These are phyloP conservation scores for Pyrus bretschneideri DNA, from an alignment of 306 rosid species.

Conservation along the genomic window DNA sequence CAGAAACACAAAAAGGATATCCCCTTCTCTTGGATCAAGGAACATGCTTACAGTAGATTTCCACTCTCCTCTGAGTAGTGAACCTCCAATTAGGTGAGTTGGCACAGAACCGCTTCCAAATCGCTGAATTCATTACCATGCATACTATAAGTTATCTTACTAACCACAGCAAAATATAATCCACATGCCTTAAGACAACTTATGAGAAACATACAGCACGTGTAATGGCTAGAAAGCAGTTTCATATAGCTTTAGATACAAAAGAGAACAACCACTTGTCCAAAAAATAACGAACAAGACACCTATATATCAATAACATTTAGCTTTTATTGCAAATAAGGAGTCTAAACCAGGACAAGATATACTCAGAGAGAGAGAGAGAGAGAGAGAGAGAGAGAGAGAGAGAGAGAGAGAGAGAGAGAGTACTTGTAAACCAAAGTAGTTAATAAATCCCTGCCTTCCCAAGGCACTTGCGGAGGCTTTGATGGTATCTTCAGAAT, in stretches of 20 bases:
- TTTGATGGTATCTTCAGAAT: slow-evolving; percentile 73
- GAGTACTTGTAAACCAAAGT: slow-evolving; percentile 91
- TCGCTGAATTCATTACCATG: slow-evolving; percentile 48
- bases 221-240: not conserved
- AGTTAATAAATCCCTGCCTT: slow-evolving; percentile 77
- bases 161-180: not conserved
- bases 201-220: not conserved
- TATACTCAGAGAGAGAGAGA: not conserved
- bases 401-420: slow-evolving; percentile 17
- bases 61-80: slow-evolving; percentile 89
- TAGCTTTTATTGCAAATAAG: not conserved
- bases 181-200: not conserved
- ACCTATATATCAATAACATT: not conserved
- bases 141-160: not conserved
- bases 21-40: slow-evolving; percentile 98
- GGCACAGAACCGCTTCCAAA: slow-evolving; percentile 97
- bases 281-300: not conserved
- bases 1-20: slow-evolving; percentile 66
- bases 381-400: slow-evolving; percentile 9
- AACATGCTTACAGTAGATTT: slow-evolving; percentile 63
- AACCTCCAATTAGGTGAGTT: slow-evolving; percentile 73
- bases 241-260: not conserved
- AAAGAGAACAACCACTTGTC: not conserved
- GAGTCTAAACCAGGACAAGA: not conserved
- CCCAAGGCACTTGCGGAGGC: slow-evolving; percentile 81